phyloP scores from a whole-genome alignment of 2,329 filamentous ascomycete genomes.

The Ceratocystis variospora region DNA sequence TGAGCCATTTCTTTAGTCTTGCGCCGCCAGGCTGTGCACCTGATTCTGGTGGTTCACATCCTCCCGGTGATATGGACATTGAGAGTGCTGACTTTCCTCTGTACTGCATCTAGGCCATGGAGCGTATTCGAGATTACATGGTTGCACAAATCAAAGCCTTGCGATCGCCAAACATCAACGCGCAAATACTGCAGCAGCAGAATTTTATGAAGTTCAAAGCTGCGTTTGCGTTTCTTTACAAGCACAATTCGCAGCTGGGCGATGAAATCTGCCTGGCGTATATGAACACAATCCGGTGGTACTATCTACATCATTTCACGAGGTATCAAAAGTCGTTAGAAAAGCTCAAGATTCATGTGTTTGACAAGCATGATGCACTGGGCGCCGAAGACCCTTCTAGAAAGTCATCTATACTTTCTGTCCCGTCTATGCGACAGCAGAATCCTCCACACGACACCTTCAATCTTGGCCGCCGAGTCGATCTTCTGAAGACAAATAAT shows the following conservation, averaged over 20 bases:
- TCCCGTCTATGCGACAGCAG: conserved; percentile 26
- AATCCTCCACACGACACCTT: conserved; percentile 70
- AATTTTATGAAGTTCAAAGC: conserved; percentile 81
- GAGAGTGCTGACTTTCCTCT: conserved; percentile 4
- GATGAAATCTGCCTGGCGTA: conserved; percentile 88
- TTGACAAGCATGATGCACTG: conserved; percentile 74
- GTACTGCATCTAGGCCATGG: conserved; percentile 53
- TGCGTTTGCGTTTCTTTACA: conserved; percentile 70
- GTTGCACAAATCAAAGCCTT: conserved; percentile 90
- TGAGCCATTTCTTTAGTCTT: not conserved
- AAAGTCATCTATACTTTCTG: conserved; percentile 45
- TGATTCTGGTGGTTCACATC: not conserved
- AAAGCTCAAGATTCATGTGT: conserved; percentile 66
- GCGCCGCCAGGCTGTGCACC: not conserved
- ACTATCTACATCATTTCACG: conserved; percentile 81
- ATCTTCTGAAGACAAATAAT: conserved; percentile 61
- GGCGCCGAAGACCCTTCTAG: conserved; percentile 56
- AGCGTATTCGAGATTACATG: conserved; percentile 86
- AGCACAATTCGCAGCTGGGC: conserved; percentile 67
- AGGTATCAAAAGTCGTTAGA: conserved; percentile 74
- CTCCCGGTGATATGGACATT: conserved; percentile 10
- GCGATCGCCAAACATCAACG: conserved; percentile 89
- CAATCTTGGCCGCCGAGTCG: conserved; percentile 71
- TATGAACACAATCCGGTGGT: conserved; percentile 98
- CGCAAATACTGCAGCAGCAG: conserved; percentile 91